Evolutionary conservation across 441 rosid species (phyloP).

Genomic region (Bocquillonia castaneifolia): DNA sequence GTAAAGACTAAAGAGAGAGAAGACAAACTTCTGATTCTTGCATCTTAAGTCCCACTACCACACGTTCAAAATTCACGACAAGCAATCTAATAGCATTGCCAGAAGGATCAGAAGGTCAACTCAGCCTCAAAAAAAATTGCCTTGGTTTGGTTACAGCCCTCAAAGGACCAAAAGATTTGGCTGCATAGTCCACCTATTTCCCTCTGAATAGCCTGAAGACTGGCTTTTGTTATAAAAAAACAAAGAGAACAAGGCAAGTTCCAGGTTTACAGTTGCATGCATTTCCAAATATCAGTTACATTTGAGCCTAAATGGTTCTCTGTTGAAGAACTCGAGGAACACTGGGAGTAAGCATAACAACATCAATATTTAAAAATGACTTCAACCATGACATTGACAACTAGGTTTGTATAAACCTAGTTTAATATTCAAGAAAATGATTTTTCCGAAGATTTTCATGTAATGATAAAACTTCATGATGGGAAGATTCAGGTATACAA

Average conservation of each 20-base stretch:
- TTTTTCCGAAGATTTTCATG: background rate
- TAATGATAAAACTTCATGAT: slow-evolving; percentile 1
- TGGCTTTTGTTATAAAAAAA: background rate
- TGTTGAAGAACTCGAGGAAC: background rate
- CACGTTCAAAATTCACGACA: background rate
- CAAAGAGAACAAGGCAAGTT: background rate
- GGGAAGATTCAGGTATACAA: background rate
- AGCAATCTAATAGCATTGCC: background rate
- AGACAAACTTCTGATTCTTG: background rate
- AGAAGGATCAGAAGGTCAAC: background rate
- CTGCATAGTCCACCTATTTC: background rate
- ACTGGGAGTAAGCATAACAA: background rate
- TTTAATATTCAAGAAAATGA: background rate
- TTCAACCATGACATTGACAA: background rate
- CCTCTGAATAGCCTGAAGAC: background rate
- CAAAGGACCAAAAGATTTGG: background rate
- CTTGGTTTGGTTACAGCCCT: background rate
- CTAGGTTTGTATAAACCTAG: background rate
- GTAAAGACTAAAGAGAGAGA: background rate
- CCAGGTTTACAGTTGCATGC: background rate
- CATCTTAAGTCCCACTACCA: background rate
- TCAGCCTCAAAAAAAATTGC: background rate
- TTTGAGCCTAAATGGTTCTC: background rate
- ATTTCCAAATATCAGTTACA: background rate
- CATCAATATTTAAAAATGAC: too few species aligned